Base-by-base conservation (phyloP, 2,329 filamentous ascomycete genomes). In the Calonectria leucothoes region DNA sequence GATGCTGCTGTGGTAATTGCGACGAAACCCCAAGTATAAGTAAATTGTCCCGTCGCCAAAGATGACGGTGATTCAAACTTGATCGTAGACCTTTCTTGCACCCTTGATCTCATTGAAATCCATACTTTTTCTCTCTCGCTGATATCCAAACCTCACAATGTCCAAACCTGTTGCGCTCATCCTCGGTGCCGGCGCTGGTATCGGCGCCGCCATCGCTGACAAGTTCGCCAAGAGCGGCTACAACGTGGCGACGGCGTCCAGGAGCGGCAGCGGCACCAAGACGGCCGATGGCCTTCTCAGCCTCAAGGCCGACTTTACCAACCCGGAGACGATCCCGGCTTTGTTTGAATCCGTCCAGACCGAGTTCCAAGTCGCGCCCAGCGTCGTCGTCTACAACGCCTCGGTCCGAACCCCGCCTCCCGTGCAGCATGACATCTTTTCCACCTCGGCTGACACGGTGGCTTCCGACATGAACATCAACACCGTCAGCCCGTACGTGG, bases 401-500 rank as follows among this genome's bases (percentile, higher is more conserved):
- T 71, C 74, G 5, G 51, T 63, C 2, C 85, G 29, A 7, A 84
- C 83, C 6, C 68, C 63, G 2, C 84, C 84, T 55, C 78, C 83
- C 0, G 80, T 82, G 23, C 64, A 81, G 25, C 78, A 82, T 35
- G 80, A 79, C 20, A n/a, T 82, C 7, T 77, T 85, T 29, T 83
- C 84, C 1, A 78, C 87, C 59, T 66, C 83, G 6, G 70, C 75
- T 1, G 82, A 82, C 10, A 74, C 37, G 27, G 72, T 87, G 39
- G 67, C 52, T 0, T 45, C 63, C 2, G 84, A 87, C 67, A 66
- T 87, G 25, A 82, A 81, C 48, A 75, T 86, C 68, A 87, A 86
- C 74, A 84, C 79, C 10, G 72, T 84, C 1, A 85, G 82, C 68
- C 75, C 83, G 3, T 87, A 84, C 57, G 81, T 82, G 3, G 85